Percentiles rank a stretch among this genome's conserved stretches.
Evolutionary conservation across 768 basidiomycete species (phyloP).

Genomic region (Amyloporia xantha): DNA sequence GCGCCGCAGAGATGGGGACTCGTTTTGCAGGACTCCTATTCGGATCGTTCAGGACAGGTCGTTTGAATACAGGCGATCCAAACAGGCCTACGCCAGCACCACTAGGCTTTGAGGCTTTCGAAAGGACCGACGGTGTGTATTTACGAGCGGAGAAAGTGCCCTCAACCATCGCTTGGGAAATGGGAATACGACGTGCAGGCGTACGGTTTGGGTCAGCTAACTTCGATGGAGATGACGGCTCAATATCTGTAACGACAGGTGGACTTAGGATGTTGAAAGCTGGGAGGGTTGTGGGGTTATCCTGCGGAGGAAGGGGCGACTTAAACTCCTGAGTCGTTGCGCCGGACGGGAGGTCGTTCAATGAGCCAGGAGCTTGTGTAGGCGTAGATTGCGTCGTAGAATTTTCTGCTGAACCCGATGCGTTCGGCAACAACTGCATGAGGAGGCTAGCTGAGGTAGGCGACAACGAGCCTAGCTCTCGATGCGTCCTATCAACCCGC

Average conservation of each 20-base stretch:
- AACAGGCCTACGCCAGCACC: constrained; percentile 10
- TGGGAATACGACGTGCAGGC: constrained; percentile 59
- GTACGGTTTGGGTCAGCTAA: constrained; percentile 40
- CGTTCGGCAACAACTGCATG: constrained; percentile 27
- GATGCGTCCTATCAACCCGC: constrained; percentile 11
- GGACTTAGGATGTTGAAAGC: background rate
- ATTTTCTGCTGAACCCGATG: background rate
- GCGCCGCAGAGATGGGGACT: constrained; percentile 24
- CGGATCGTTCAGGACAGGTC: constrained; percentile 31
- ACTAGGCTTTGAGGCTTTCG: background rate
- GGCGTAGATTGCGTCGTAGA: background rate
- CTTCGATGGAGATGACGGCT: constrained; percentile 28
- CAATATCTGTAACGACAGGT: background rate
- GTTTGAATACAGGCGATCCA: constrained; percentile 35
- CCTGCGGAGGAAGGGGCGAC: too few relatives aligned
- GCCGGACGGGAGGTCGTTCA: background rate
- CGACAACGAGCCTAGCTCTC: constrained; percentile 53
- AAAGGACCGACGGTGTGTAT: constrained; percentile 14
- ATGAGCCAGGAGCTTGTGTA: background rate
- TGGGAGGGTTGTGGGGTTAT: too few relatives aligned
- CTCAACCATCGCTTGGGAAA: constrained; percentile 43
- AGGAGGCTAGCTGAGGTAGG: constrained; percentile 45
- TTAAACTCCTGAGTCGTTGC: too few relatives aligned
- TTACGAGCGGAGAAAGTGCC: constrained; percentile 47
- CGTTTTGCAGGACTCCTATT: constrained; percentile 30